These are phyloP conservation scores for Aspergillaceae sp. DNA, from an alignment of 2,329 filamentous ascomycete species.

Conservation along the genomic window DNA sequence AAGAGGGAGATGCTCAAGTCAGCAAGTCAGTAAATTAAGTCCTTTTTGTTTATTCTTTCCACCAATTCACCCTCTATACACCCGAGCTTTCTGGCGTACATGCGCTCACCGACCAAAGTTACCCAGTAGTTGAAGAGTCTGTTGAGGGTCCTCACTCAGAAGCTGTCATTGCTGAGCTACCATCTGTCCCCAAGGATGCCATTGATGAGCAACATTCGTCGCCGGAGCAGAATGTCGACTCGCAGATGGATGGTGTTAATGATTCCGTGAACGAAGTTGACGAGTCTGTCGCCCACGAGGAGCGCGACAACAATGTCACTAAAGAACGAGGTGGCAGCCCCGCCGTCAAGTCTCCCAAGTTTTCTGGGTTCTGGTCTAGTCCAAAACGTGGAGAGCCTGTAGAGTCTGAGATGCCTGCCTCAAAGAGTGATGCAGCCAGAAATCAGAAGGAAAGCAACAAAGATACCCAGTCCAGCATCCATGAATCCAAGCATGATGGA, in stretches of 20 bases:
- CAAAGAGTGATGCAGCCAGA: not conserved
- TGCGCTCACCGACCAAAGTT: conserved; percentile 24
- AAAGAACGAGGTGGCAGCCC: conserved; percentile 5
- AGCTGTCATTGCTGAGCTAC: not conserved
- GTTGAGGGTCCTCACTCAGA: conserved; percentile 12
- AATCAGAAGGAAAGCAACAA: not conserved
- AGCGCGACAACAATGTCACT: not conserved
- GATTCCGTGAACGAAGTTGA: not conserved
- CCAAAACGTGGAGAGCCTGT: not conserved
- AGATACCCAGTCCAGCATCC: not conserved
- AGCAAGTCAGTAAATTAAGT: conserved; percentile 33
- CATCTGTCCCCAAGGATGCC: not conserved
- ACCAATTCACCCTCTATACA: not conserved
- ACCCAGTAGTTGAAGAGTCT: conserved; percentile 18
- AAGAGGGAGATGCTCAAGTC: conserved; percentile 16
- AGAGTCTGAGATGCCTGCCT: not conserved
- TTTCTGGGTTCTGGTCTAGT: conserved; percentile 11
- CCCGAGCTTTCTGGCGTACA: conserved; percentile 7
- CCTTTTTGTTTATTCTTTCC: conserved; percentile 9
- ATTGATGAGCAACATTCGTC: not conserved
- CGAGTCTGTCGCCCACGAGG: not conserved
- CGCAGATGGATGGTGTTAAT: not conserved
- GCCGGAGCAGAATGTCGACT: not conserved
- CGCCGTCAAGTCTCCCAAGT: conserved; percentile 10
- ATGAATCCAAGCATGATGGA: not conserved